These are phyloP conservation scores for Coniochaeta sp. DNA, from an alignment of 2,329 filamentous ascomycete genomes.

Conservation along the genomic window DNA sequence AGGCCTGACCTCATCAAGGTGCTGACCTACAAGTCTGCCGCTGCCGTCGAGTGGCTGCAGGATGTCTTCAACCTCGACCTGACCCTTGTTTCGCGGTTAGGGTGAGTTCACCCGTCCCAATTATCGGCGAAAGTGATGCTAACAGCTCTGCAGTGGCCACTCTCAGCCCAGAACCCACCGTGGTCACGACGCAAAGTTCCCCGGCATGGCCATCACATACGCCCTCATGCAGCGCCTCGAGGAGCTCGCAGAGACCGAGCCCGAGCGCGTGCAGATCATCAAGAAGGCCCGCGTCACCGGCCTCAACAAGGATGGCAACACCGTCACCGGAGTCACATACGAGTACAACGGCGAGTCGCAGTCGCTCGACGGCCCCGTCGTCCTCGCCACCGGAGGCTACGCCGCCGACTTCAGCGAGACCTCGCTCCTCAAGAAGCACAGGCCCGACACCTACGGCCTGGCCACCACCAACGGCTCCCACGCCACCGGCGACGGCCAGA, in stretches of 20 bases:
- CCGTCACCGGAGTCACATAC: conserved; percentile 82
- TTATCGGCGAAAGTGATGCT: no score
- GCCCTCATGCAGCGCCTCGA: conserved; percentile 97
- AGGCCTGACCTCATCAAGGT: conserved; percentile 98
- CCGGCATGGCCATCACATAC: conserved; percentile 99
- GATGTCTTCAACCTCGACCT: conserved; percentile 98
- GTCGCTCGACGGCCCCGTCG: conserved; percentile 74
- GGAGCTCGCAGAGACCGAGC: conserved; percentile 88
- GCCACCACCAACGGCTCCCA: conserved; percentile 95
- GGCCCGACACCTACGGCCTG: conserved; percentile 86
- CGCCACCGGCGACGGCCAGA: conserved; percentile 97
- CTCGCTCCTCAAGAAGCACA: conserved; percentile 91
- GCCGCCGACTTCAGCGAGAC: conserved; percentile 88
- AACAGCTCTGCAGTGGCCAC: conserved; percentile 64
- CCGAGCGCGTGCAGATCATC: conserved; percentile 87
- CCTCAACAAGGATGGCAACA: conserved; percentile 89
- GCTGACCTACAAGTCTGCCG: conserved; percentile 96
- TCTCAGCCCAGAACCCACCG: conserved; percentile 95
- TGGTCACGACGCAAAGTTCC: conserved; percentile 99
- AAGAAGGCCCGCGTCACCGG: conserved; percentile 95
- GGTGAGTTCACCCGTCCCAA: no score
- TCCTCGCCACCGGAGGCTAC: conserved; percentile 94
- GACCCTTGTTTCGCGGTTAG: conserved; percentile 92
- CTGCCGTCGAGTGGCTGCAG: conserved; percentile 97
- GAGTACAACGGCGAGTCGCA: conserved; percentile 69